These are phyloP conservation scores for Fusarium globosum DNA, from an alignment of 2,329 filamentous ascomycete genomes.

Conservation along the genomic window DNA sequence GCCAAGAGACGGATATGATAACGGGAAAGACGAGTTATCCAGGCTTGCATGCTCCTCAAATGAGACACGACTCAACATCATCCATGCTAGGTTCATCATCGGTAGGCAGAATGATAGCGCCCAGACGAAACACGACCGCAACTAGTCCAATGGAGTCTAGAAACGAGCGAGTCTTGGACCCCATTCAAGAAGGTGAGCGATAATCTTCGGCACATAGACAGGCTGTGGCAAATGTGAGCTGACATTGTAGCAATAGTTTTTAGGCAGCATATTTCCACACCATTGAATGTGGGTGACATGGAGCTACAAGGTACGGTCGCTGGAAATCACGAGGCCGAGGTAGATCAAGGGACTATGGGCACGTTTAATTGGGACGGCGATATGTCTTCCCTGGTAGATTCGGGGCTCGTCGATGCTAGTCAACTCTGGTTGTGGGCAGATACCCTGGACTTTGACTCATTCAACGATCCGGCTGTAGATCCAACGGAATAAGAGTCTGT, in stretches of 20 bases:
- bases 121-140: accelerated
- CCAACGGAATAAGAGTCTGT: not conserved
- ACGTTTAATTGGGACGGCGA: not conserved
- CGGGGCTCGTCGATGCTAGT: not conserved
- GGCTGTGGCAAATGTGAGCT: not conserved
- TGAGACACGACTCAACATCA: too few species aligned
- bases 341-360: not conserved
- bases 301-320: accelerated
- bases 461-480: not conserved
- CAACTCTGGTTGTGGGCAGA: not conserved
- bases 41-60: accelerated
- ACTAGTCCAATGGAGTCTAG: accelerated
- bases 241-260: not conserved
- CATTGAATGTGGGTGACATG: accelerated
- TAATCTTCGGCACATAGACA: not conserved
- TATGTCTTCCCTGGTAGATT: not conserved
- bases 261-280: not conserved
- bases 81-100: not conserved
- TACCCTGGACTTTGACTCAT: not conserved
- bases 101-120: accelerated
- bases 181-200: not conserved
- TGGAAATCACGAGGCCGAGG: accelerated
- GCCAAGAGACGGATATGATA: not conserved
- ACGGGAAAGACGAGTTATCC: not conserved
- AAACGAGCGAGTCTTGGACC: not conserved